These are phyloP conservation scores for Colletotrichum sp. DNA, from an alignment of 2,329 filamentous ascomycete genomes.

Conservation along the genomic window DNA sequence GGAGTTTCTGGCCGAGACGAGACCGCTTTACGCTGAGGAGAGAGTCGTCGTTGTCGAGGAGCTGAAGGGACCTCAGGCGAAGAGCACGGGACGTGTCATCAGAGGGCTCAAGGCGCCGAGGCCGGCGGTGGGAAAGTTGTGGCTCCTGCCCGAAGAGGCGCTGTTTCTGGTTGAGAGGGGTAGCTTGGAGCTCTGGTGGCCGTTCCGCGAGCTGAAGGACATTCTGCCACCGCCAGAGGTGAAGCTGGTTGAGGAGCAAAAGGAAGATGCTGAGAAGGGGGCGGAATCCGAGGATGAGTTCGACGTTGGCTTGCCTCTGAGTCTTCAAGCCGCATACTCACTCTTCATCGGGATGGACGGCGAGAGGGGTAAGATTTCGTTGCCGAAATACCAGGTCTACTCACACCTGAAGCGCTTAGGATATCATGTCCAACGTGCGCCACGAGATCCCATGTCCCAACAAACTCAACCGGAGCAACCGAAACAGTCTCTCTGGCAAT, in stretches of 20 bases:
- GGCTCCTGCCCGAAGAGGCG: constrained; percentile 91
- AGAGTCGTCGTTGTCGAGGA: constrained; percentile 73
- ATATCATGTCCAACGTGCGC: constrained; percentile 79
- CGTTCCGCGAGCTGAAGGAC: constrained; percentile 56
- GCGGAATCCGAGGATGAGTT: constrained; percentile 49
- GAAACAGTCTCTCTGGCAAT: constrained; percentile 51
- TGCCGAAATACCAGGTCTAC: constrained; percentile 90
- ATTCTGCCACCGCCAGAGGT: constrained; percentile 41
- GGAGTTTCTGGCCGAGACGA: constrained; percentile 14
- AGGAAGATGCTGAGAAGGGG: constrained; percentile 28
- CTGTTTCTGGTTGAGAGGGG: constrained; percentile 89
- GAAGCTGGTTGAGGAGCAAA: constrained; percentile 27
- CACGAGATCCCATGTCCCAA: constrained; percentile 27
- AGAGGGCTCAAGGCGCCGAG: constrained; percentile 58
- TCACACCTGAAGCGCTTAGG: constrained; percentile 82
- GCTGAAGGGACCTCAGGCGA: constrained; percentile 74
- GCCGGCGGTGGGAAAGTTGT: constrained; percentile 67
- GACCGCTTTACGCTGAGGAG: constrained; percentile 44
- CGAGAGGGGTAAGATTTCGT: constrained; percentile 62
- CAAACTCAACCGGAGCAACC: not conserved
- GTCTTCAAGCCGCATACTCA: constrained; percentile 88
- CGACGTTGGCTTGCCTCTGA: constrained; percentile 79
- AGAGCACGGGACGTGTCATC: constrained; percentile 74
- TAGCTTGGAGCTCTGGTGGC: constrained; percentile 87
- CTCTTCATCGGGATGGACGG: constrained; percentile 77